Evolutionary conservation across 768 basidiomycete species (phyloP), one percentile per base, ranked within the genome.

Genomic region (Pleurotus tuoliensis): DNA sequence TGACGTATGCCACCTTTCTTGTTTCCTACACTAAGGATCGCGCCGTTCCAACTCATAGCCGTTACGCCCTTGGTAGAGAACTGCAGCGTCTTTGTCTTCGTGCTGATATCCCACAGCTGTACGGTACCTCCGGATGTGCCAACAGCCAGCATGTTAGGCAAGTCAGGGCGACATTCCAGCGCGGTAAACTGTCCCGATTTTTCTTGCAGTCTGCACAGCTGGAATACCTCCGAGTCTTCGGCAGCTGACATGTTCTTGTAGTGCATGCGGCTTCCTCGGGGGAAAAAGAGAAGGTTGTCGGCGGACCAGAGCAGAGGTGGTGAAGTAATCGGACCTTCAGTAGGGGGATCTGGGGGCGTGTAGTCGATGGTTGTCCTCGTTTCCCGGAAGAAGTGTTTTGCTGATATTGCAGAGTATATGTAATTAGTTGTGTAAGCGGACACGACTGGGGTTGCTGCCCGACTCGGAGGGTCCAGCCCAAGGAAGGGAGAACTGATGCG

Each of bases 1-100:
- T 89, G 85, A 59, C 83, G 79, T 55, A 94, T 87, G 25, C 80
- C 77, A n/a, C 87, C 90, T 61, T 86, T 85, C 56, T 72, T 63
- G 41, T 82, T 82, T 3, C 89, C 90, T 7, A 83, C 78, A 13
- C 81, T 82, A n/a, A 94, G 73, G 9, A 86, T 72, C 16, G 81
- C 77, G 3, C 81, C 81, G 60, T 81, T 81, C 86, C 89, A 93
- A 18, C 76, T 75, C 70, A 94, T 71, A 15, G 81, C 76, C 0
- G 82, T 80, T 16, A 88, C 80, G 41, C 84, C 83, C 52, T 77
- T 78, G 15, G 85, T 84, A 25, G 79, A 69, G 77, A 79, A 83
- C 34, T 70, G 79, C 18, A 78, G 64, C 7, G 82, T 76, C 63
- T 78, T 73, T 65, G 82, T 82, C 60, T 81, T 80, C 11, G 81